phyloP scores from a whole-genome alignment of 2,329 filamentous ascomycete species.

The Ambrosiella xylebori region DNA sequence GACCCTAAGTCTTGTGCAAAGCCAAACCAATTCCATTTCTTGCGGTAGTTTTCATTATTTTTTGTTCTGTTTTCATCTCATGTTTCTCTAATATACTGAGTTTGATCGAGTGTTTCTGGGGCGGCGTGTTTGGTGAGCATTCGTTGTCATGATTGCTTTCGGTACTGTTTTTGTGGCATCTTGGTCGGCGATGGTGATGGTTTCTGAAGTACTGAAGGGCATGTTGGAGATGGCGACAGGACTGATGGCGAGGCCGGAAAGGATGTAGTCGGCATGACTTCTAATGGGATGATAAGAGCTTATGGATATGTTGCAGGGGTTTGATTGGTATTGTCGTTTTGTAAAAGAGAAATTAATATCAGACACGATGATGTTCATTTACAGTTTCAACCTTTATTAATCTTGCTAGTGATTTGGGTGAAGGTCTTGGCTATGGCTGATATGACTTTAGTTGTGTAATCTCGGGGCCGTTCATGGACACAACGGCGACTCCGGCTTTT shows the following conservation, averaged over 20 bases:
- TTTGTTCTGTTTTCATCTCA: background rate
- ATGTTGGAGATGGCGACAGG: background rate
- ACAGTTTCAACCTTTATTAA: background rate
- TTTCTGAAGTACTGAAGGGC: background rate
- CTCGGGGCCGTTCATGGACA: conserved; percentile 39
- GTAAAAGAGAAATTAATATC: background rate
- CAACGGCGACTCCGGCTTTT: conserved; percentile 42
- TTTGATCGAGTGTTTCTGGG: background rate
- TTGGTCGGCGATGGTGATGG: too few relatives aligned
- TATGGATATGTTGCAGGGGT: too few relatives aligned
- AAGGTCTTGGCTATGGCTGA: background rate
- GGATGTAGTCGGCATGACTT: too few relatives aligned
- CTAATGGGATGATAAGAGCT: too few relatives aligned
- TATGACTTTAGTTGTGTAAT: background rate
- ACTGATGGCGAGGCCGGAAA: too few relatives aligned
- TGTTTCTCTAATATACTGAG: background rate
- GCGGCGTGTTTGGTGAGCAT: background rate
- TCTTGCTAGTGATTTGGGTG: too few relatives aligned
- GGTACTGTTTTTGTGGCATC: background rate
- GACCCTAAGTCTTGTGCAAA: too few relatives aligned
- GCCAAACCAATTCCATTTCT: too few relatives aligned
- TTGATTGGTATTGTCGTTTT: too few relatives aligned
- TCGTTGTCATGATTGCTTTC: background rate
- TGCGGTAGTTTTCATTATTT: background rate
- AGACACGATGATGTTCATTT: background rate